These are phyloP conservation scores for Alternaria ventricosa DNA, from an alignment of 2,329 filamentous ascomycete species.

Conservation along the genomic window DNA sequence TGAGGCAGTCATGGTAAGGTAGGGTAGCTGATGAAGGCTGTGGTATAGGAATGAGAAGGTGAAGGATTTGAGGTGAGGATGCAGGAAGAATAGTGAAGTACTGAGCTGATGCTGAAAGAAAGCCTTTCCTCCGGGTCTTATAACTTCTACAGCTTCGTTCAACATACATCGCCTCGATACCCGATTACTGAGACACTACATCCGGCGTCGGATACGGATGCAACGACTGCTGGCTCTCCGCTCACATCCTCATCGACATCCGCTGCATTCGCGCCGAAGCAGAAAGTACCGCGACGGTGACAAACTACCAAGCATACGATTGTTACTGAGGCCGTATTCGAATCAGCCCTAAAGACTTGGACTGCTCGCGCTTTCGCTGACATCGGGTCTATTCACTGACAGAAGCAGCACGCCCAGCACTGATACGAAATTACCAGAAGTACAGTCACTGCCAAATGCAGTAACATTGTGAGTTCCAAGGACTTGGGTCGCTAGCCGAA, in stretches of 20 bases:
- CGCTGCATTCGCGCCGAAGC: no score
- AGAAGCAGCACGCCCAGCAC: not conserved
- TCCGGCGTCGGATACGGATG: not conserved
- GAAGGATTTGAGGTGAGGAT: not conserved
- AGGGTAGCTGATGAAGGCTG: not conserved
- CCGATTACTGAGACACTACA: not conserved
- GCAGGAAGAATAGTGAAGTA: not conserved
- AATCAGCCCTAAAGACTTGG: not conserved
- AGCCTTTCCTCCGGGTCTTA: not conserved
- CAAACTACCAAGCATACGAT: not conserved
- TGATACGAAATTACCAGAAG: not conserved
- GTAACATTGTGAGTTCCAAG: not conserved
- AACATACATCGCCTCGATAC: not conserved
- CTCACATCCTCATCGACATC: not conserved
- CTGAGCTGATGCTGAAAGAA: not conserved
- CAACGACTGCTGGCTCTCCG: not conserved
- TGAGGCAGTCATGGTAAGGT: not conserved
- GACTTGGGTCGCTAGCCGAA: not conserved
- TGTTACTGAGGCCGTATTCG: not conserved
- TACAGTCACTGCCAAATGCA: not conserved
- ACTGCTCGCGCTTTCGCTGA: not conserved
- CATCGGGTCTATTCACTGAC: not conserved
- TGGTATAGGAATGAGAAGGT: not conserved
- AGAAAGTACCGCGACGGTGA: not conserved
- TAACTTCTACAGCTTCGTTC: not conserved